Evolutionary conservation across 208 protist genomes (phyloP).

Genomic region (Leishmania lainsoni): DNA sequence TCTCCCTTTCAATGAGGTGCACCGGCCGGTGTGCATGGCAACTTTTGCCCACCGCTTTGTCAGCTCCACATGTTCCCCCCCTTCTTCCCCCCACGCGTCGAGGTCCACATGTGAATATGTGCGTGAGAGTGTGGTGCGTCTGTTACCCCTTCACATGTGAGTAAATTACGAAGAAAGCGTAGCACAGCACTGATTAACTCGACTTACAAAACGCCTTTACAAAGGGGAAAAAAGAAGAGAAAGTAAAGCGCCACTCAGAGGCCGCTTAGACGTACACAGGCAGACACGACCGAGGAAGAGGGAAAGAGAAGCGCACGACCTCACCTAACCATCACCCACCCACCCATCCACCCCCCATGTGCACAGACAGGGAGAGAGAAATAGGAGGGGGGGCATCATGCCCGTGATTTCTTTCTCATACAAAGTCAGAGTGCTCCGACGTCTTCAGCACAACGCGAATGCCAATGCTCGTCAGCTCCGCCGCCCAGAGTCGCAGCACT

Average conservation of each 20-base stretch:
- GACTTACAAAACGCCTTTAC: neutral
- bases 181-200: neutral
- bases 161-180: no score
- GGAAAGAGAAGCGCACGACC: neutral
- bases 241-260: neutral
- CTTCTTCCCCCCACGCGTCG: neutral
- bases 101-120: neutral
- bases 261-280: neutral
- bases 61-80: neutral
- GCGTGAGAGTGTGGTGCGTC: neutral
- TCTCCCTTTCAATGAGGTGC: neutral
- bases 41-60: neutral
- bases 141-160: no score
- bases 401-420: conserved; percentile 6
- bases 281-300: neutral
- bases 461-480: conserved; percentile 89
- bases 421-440: conserved; percentile 37
- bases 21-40: neutral
- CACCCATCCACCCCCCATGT: neutral
- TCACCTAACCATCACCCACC: neutral
- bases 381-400: neutral
- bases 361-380: neutral
- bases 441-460: conserved; percentile 86
- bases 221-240: no score
- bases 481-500: conserved; percentile 87